Percentiles rank a stretch among this genome's conserved stretches.
These are phyloP conservation scores for Ajuga chamaepitys DNA, from an alignment of 257 asterid genomes.

Conservation along the genomic window DNA sequence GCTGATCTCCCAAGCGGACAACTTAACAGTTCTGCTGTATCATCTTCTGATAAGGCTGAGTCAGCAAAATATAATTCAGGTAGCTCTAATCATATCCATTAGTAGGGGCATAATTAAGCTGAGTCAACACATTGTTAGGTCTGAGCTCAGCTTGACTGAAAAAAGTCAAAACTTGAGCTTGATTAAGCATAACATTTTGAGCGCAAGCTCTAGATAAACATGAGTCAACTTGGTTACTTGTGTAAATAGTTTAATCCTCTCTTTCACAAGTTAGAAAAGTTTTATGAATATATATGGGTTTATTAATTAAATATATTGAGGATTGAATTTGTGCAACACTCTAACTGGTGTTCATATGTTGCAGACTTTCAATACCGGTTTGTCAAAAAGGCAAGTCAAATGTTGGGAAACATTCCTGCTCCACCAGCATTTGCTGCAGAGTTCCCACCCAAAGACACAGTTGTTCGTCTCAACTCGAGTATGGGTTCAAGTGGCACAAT, in stretches of 20 bases:
- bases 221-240: no score
- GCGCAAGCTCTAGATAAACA: no score
- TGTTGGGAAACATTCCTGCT: slow-evolving; percentile 66
- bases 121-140: background rate
- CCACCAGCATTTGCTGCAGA: slow-evolving; percentile 89
- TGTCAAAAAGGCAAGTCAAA: slow-evolving; percentile 53
- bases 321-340: no score
- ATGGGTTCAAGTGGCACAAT: slow-evolving; percentile 27
- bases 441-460: slow-evolving; percentile 55
- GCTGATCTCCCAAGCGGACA: slow-evolving; percentile 20
- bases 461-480: slow-evolving; percentile 38
- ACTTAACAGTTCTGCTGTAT: slow-evolving; percentile 9
- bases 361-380: slow-evolving; percentile 50
- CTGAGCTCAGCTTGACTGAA: no score
- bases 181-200: no score
- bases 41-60: slow-evolving; percentile 26
- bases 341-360: slow-evolving; percentile 1
- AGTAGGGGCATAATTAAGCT: background rate
- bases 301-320: background rate
- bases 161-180: no score
- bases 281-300: background rate
- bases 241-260: no score
- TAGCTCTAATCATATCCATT: background rate
- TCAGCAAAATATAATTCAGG: slow-evolving; percentile 40
- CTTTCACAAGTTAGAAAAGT: no score